Conservation (phyloP, 2,329 filamentous ascomycete genomes). For the Aureobasidium sp. region DNA sequence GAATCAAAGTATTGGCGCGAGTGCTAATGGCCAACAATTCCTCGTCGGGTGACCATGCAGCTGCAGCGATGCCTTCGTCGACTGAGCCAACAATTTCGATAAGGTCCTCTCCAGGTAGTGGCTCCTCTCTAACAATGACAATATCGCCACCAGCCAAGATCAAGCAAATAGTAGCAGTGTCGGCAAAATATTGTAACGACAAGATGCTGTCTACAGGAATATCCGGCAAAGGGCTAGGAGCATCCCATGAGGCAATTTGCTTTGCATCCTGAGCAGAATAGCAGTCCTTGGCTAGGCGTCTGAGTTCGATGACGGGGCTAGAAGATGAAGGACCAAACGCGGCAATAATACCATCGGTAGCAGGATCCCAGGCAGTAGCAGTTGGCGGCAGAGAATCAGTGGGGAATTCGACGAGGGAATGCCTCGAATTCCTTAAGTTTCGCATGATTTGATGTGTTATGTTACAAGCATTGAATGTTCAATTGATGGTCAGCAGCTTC, state of each 20-base stretch:
- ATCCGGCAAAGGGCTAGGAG: slow-evolving; percentile 70
- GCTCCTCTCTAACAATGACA: slow-evolving; percentile 70
- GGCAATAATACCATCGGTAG: slow-evolving; percentile 70
- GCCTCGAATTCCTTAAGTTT: slow-evolving; percentile 74
- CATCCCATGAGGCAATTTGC: slow-evolving; percentile 79
- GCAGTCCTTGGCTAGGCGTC: slow-evolving; percentile 41
- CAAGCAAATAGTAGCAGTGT: slow-evolving; percentile 69
- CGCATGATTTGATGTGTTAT: slow-evolving; percentile 55
- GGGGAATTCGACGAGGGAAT: slow-evolving; percentile 57
- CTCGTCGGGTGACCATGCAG: slow-evolving; percentile 91
- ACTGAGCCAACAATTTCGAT: slow-evolving; percentile 96
- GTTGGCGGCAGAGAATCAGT: slow-evolving; percentile 55
- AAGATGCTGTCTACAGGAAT: slow-evolving; percentile 63
- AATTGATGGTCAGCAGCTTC: slow-evolving; percentile 18
- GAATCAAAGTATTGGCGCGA: slow-evolving; percentile 67
- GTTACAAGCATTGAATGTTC: slow-evolving; percentile 19
- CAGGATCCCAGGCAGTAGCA: slow-evolving; percentile 78
- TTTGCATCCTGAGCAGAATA: slow-evolving; percentile 36
- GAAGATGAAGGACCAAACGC: slow-evolving; percentile 72
- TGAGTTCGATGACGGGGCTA: slow-evolving; percentile 67
- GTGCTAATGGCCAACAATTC: slow-evolving; percentile 82
- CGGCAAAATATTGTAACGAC: slow-evolving; percentile 76
- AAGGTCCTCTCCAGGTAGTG: slow-evolving; percentile 59
- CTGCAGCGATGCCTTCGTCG: slow-evolving; percentile 82
- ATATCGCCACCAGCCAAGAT: slow-evolving; percentile 89